Base-by-base conservation (phyloP, 1,139 yeast species). In the Pichia sp. region DNA sequence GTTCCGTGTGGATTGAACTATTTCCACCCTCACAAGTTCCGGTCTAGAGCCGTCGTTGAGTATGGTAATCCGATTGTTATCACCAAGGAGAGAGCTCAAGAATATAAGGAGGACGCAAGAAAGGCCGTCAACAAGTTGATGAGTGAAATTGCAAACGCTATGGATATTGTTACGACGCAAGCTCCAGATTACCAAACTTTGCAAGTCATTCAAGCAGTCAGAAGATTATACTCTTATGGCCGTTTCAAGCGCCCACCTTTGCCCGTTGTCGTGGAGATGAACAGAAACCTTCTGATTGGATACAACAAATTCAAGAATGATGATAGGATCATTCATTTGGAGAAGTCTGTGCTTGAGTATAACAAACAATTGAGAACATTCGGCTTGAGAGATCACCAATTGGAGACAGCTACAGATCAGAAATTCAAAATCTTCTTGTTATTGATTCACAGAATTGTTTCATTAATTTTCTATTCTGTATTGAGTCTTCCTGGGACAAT, bases 1-100 rank as follows among this genome's bases (percentile, higher is more conserved):
- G 83, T 85, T 19, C 91, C 93, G 1, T 82, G 88, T 57, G 93
- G 93, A 2, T 73, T 85, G 75, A 84, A 84, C 65, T 85, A 85
- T 66, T 85, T 85, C 72, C 87, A 83, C 66, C 83, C 90, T 44
- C 81, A 85, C 66, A 82, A 80, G 62, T 85, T 85, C 66, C 74
- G 93, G 66, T 84, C 90, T 0, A 75, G 93, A 66, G 90, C 89
- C 2, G 90, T 85, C 23, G 71, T 85, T 48, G 93, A 85, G 63
- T 84, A 82, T 67, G 91, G 91, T 13, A 74, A 79, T 41, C 91
- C 91, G 3, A 81, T 85, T 50, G 76, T 74, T 42, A 77, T 85
- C 10, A 73, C 76, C 22, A 70, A 71, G 9, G 78, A 75, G 47
- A 69, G 77, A 58, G 89, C 85, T 2, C 68, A 69, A 40, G 71